Base-by-base conservation (phyloP, 106 monocot species). In the Dioscorea dumetorum region DNA sequence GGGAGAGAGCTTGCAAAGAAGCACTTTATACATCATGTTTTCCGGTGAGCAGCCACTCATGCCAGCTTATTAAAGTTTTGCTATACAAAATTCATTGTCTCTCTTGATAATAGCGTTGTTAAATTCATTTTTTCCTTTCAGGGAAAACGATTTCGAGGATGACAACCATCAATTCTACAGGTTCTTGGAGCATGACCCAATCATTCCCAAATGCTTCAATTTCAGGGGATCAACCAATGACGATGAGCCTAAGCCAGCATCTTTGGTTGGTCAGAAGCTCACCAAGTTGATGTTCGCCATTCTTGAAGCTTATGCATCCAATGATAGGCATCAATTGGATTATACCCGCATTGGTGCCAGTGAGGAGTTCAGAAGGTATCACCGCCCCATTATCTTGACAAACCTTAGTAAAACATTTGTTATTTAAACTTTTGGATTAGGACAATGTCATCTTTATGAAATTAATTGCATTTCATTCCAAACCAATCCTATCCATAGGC, bases 21-120 rank as follows among this genome's bases (percentile, higher is more conserved):
- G 72, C 91, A 95, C 60, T 95, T 86, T 73, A 91, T 91, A 31
- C 88, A 95, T 59, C 95, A 91, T 71, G 88, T 91, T 9, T 95
- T 86, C 74, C 73, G 94, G 94, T 94, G 57, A 70, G 49, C 13
- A 3, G 2, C 15, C 18, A 17, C 20, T 48, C 16, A 31, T 18
- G 4, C 17, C 28, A 14, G 19, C 50, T 48, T 41, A 19, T 1
- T 18, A 16, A 12, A 63, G 32, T 63, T 63, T 63, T 33, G 17
- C 23, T 12, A 60, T 23, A 23, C 8, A 35, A 19, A 49, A 52
- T 57, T 20, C 18, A 53, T 22, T 58, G 2, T 57, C 15, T 28
- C 19, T 20, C 17, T 61, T 22, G 8, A 34, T 48, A 8, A 15
- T 28, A 34, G 5, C 24, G 14, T 72, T 62, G 3, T 12, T 28